A percentile compares a stretch with the other conserved stretches of the same genome.
Evolutionary conservation across 805 yeast species (phyloP).

Genomic region (Huiozyma naganishii): DNA sequence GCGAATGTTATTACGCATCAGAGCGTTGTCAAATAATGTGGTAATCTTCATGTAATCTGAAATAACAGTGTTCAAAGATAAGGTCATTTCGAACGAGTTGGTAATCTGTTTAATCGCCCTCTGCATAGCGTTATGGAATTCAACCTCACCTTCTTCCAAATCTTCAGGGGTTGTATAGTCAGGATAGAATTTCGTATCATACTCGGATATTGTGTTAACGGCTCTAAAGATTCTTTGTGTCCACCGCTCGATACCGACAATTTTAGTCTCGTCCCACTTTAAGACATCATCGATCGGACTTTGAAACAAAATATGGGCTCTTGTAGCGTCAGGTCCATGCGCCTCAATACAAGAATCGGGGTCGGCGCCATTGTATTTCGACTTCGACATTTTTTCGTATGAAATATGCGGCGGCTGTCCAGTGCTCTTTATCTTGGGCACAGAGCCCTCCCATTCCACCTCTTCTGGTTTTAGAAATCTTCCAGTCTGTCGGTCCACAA

Average conservation of each 20-base stretch:
- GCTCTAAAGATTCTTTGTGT: conserved; percentile 41
- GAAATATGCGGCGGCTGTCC: conserved; percentile 45
- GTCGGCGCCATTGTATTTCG: conserved; percentile 90
- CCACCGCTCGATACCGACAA: conserved; percentile 86
- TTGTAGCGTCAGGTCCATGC: conserved; percentile 88
- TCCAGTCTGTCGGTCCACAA: conserved; percentile 57
- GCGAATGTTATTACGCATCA: conserved; percentile 29
- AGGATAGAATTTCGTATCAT: conserved; percentile 1
- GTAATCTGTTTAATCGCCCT: conserved; percentile 39
- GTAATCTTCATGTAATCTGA: conserved; percentile 86
- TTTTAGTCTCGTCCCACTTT: conserved; percentile 84
- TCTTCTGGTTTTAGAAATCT: conserved; percentile 74
- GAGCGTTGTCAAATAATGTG: conserved; percentile 34
- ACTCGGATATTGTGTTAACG: conserved; percentile 4
- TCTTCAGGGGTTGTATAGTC: conserved; percentile 9
- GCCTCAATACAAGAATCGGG: conserved; percentile 62
- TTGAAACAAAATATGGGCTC: conserved; percentile 87
- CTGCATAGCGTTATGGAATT: conserved; percentile 49
- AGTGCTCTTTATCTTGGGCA: conserved; percentile 32
- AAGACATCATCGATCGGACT: conserved; percentile 78
- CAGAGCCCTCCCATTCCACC: conserved; percentile 39
- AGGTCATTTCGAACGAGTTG: conserved; percentile 44
- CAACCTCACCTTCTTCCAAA: conserved; percentile 36
- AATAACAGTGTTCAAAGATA: conserved; percentile 72
- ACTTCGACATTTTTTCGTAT: conserved; percentile 92